phyloP scores from a whole-genome alignment of 306 rosid genomes.

The Lathyrus aphaca region DNA sequence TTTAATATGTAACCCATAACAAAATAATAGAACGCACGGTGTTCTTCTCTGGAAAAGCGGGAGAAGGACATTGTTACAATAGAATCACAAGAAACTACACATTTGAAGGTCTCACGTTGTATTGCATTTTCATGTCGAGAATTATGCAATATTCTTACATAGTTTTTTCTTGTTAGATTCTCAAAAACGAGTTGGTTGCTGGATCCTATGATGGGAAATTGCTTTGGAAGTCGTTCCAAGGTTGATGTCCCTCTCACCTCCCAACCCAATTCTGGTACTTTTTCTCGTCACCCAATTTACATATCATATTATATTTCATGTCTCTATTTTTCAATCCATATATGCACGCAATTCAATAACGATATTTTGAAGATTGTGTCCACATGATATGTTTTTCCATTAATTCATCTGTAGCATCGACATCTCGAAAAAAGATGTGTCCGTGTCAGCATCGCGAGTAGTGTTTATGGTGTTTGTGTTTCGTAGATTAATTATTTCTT shows the following conservation, averaged over 20 bases:
- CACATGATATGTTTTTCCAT: too few species aligned
- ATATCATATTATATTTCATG: neutral
- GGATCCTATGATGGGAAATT: slow-evolving; percentile 48
- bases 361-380: neutral
- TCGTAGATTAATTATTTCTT: too few species aligned
- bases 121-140: slow-evolving; percentile 17
- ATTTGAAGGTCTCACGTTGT: slow-evolving; percentile 20
- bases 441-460: too few species aligned
- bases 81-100: neutral
- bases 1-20: too few species aligned
- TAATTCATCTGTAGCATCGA: too few species aligned
- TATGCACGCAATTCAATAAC: neutral
- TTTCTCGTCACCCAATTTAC: neutral
- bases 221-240: slow-evolving; percentile 41
- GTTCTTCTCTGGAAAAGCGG: slow-evolving; percentile 46
- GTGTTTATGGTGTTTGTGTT: too few species aligned
- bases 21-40: slow-evolving; percentile 5
- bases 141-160: neutral
- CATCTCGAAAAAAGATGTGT: too few species aligned
- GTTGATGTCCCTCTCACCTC: slow-evolving; percentile 26
- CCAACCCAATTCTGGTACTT: slow-evolving; percentile 38
- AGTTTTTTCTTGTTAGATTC: neutral
- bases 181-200: slow-evolving; percentile 9
- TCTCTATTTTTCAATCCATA: neutral
- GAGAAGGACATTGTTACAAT: slow-evolving; percentile 39